Evolutionary conservation across 202 grass and related monocot species (phyloP).

Genomic region (Digitaria exilis): DNA sequence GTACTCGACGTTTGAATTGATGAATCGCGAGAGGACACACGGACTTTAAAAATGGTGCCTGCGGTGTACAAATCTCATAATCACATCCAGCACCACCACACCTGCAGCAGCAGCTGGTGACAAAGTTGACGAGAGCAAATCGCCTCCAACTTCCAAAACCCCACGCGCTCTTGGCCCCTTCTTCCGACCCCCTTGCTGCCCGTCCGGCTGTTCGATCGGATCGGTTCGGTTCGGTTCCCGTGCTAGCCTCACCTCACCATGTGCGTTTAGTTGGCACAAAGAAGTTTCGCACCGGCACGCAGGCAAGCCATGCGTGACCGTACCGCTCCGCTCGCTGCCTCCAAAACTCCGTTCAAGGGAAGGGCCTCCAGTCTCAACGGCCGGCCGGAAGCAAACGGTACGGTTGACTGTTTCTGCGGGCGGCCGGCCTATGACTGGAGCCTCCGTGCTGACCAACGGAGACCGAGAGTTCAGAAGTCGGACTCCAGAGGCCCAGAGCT

Average conservation of each 20-base stretch:
- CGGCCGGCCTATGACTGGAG: not conserved
- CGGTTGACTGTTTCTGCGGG: not conserved
- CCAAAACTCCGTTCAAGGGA: slow-evolving; percentile 11
- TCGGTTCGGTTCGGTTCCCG: not conserved
- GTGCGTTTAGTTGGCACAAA: not conserved
- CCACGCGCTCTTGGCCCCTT: not conserved
- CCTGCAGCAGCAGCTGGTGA: not conserved
- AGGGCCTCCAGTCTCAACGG: not conserved
- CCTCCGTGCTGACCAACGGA: not conserved
- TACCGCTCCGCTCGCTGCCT: not conserved
- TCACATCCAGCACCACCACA: not conserved
- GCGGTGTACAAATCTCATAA: not conserved
- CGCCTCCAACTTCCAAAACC: not conserved
- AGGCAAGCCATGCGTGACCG: slow-evolving; percentile 9
- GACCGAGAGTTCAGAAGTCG: not conserved
- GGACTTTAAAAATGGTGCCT: not conserved
- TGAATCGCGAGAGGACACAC: not conserved
- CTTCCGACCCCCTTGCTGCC: not conserved
- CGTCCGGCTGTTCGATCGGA: not conserved
- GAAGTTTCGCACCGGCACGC: not conserved
- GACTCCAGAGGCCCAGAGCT: not conserved
- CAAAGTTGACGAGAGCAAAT: not conserved
- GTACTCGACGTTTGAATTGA: not conserved
- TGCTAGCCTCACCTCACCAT: not conserved
- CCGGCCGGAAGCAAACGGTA: not conserved